Conservation (phyloP, 2,329 filamentous ascomycete genomes). For the Didymella pomorum region DNA sequence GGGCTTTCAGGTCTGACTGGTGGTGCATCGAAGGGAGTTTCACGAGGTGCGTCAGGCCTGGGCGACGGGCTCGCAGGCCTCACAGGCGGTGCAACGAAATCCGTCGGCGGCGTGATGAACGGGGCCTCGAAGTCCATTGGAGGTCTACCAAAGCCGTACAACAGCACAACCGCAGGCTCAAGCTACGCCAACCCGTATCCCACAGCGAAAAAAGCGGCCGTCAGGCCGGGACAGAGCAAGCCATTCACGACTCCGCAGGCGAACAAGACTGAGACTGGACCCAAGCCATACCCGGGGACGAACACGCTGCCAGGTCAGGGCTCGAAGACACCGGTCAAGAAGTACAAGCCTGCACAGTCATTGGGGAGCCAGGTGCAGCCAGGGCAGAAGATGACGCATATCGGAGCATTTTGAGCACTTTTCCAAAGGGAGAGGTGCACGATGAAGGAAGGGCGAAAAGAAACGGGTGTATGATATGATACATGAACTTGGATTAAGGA, state of each 20-base stretch:
- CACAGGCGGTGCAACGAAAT: slow-evolving; percentile 4
- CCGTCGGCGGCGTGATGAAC: slow-evolving; percentile 8
- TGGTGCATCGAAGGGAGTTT: slow-evolving; percentile 25
- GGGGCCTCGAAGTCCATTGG: slow-evolving; percentile 14
- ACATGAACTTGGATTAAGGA: neutral
- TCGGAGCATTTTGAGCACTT: slow-evolving; percentile 27
- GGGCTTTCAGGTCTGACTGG: slow-evolving; percentile 14
- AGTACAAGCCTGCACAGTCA: slow-evolving; percentile 38
- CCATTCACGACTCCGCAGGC: slow-evolving; percentile 34
- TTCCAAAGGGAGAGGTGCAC: neutral
- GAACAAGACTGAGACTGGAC: slow-evolving; percentile 9
- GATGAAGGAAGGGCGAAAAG: too few species aligned
- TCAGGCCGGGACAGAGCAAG: slow-evolving; percentile 39
- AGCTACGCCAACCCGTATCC: slow-evolving; percentile 18
- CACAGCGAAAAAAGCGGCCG: slow-evolving; percentile 38
- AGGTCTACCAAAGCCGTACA: slow-evolving; percentile 28
- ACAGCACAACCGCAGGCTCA: slow-evolving; percentile 15
- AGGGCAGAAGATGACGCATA: slow-evolving; percentile 43
- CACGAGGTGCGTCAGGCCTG: slow-evolving; percentile 1
- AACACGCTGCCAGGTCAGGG: slow-evolving; percentile 41
- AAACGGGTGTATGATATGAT: slow-evolving; percentile 5
- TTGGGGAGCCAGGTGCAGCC: slow-evolving; percentile 35
- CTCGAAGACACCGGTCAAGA: slow-evolving; percentile 36
- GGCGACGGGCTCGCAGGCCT: slow-evolving; percentile 7
- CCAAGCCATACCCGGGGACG: slow-evolving; percentile 42